A percentile compares a stretch with the other conserved stretches of the same genome.
Conservation (phyloP, 2,329 filamentous ascomycete species). For the Nemania abortiva region DNA sequence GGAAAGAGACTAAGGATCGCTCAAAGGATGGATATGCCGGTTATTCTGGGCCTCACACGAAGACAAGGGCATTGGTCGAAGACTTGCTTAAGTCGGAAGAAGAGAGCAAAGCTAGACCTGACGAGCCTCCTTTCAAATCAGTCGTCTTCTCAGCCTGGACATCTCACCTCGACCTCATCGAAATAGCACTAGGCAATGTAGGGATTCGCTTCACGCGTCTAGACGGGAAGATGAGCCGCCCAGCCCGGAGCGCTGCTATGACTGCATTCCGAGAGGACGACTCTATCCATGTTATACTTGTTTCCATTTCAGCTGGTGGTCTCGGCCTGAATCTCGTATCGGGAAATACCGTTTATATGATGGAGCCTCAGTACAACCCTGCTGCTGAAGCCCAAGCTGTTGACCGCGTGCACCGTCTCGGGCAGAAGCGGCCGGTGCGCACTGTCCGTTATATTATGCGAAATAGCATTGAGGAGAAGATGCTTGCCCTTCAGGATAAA, state of each 20-base stretch:
- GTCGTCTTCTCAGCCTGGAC: constrained; percentile 99
- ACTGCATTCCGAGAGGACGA: constrained; percentile 80
- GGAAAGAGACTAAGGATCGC: constrained; percentile 48
- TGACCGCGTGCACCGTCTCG: constrained; percentile 90
- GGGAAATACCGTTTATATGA: constrained; percentile 89
- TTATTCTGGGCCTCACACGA: constrained; percentile 91
- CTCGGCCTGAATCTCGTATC: constrained; percentile 91
- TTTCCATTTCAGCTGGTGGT: constrained; percentile 92
- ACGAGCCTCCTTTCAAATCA: constrained; percentile 85
- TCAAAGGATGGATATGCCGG: constrained; percentile 70
- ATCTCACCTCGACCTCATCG: constrained; percentile 90
- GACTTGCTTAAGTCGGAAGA: constrained; percentile 75
- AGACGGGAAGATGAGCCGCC: constrained; percentile 87
- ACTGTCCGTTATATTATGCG: constrained; percentile 92
- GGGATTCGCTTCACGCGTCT: constrained; percentile 81
- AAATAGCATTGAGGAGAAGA: constrained; percentile 92
- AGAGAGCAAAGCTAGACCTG: constrained; percentile 70
- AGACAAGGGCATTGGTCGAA: constrained; percentile 85
- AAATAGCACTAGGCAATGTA: constrained; percentile 78
- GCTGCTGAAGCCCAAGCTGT: constrained; percentile 94
- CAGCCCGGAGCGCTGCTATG: constrained; percentile 79
- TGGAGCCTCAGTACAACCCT: constrained; percentile 99
- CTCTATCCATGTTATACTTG: constrained; percentile 81
- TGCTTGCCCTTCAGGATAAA: constrained; percentile 88
- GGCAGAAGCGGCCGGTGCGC: constrained; percentile 89